Base-by-base conservation (phyloP, 768 basidiomycete species). In the Favolaschia claudopus region DNA sequence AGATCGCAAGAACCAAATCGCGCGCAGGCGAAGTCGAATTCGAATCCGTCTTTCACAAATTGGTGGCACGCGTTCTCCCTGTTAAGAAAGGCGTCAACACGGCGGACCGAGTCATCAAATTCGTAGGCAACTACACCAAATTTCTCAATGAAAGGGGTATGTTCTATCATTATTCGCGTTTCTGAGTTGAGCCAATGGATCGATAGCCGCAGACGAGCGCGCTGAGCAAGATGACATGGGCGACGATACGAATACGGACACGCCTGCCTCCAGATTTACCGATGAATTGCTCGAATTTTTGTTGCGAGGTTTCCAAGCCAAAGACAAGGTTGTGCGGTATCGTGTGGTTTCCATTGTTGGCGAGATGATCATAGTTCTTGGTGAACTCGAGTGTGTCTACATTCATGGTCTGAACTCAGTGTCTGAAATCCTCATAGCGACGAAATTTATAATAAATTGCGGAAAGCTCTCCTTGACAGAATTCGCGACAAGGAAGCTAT, bases 281-380 rank as follows among this genome's bases (percentile, higher is more conserved):
- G 79, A 80, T 8, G 78, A 79, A 49, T 76, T 94, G 12, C 78
- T 95, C 32, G 78, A 77, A 22, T 87, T 87, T 68, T 80, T 96
- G 27, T 76, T 95, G 58, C 82, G 82, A 56, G 95, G 94, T 4
- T 93, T 94, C 72, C 66, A 78, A 17, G 89, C 94, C 4, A 96
- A 95, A 71, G 93, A 96, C 76, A 98, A 96, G 75, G 81, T 80
- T 38, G 88, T 93, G 34, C 85, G 96, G 6, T 96, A 88, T 69
- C 87, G 96, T 19, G 88, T 87, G 29, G 78, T 92, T 2, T 89
- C 91, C 50, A 75, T 87, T n/a, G 82, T 93, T 14, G 85, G 90
- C 0, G 88, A 91, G 65, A 89, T 95, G 82, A 85, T 96, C 13
- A 82, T 85, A 1, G 84, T 88, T 54, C 77, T 97, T 0, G 93